These are phyloP conservation scores for Sanghuangporus weigelae DNA, from an alignment of 1,284 basidiomycete genomes.

Conservation along the genomic window DNA sequence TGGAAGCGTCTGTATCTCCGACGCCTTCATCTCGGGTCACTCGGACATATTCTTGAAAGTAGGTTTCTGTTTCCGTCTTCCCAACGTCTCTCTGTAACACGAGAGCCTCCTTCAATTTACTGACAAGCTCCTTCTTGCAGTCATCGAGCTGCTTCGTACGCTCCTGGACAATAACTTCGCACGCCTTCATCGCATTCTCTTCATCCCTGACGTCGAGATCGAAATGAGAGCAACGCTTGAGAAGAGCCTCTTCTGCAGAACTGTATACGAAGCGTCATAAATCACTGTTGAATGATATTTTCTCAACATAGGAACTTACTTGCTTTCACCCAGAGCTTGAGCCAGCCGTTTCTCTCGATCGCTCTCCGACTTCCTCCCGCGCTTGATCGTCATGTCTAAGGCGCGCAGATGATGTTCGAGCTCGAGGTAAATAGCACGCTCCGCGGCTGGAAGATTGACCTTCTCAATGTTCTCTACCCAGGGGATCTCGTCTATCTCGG, in stretches of 20 bases:
- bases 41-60: constrained; percentile 73
- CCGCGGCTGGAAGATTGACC: constrained; percentile 83
- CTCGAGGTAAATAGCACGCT: constrained; percentile 92
- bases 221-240: constrained; percentile 93
- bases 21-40: constrained; percentile 63
- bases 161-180: constrained; percentile 84
- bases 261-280: constrained; percentile 31
- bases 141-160: constrained; percentile 75
- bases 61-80: constrained; percentile 60
- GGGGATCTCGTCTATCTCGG: constrained; percentile 94
- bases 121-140: constrained; percentile 71
- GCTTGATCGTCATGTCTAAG: constrained; percentile 83
- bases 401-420: constrained; percentile 92
- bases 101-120: constrained; percentile 61
- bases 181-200: constrained; percentile 84
- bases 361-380: constrained; percentile 81
- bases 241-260: constrained; percentile 84
- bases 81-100: constrained; percentile 63
- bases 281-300: constrained; percentile 2
- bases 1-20: constrained; percentile 71
- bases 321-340: constrained; percentile 84
- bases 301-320: constrained; percentile 40
- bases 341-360: constrained; percentile 88
- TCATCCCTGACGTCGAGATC: constrained; percentile 73
- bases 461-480: constrained; percentile 65